Evolutionary conservation across 805 yeast species (phyloP), one percentile per base, ranked within the genome.

Genomic region (Diddensiella caesifluorescens): DNA sequence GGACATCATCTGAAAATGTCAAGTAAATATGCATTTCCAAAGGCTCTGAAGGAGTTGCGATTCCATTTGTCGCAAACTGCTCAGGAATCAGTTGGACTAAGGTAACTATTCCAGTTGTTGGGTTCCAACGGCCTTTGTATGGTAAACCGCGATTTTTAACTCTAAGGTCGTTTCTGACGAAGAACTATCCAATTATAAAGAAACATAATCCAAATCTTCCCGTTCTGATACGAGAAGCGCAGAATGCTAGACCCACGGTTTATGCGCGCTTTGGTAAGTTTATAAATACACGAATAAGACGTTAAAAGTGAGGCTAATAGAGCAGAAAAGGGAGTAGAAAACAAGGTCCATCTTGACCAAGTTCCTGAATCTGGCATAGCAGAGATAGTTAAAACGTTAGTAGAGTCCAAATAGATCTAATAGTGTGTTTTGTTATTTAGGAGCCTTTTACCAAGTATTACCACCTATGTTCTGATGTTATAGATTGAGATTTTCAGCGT

Each of bases 41-140:
- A 52, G 43, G 74, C 83, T 7, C 72, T 85, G 50, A 83, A 72
- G 60, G 95, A 86, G 69, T 70, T 86, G 57, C 75, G 95, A 63
- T 82, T 84, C 65, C 87, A 85, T 57, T 70, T 85, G 50, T 80
- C 87, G 23, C 92, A 83, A 63, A 72, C 80, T n/a, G 83, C 83
- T n/a, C 76, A 77, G 48, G 76, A 85, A 4, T 76, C 89, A 10
- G 70, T 67, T 6, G 77, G 83, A 5, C 68, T 84, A 53, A 77
- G 73, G 77, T 65, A 48, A 42, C 73, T 62, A 5, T 7, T 10
- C 12, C 4, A 3, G 25, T 23, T 3, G 18, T 31, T 7, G 18
- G 23, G 22, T 35, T 15, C 37, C 7, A 21, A 13, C 13, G 5
- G 5, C 32, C 13, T 19, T 22, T 5, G 38, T n/a, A n/a, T n/a